Evolutionary conservation across 306 rosid genomes (phyloP).

Genomic region (Pterocarpus santalinus): DNA sequence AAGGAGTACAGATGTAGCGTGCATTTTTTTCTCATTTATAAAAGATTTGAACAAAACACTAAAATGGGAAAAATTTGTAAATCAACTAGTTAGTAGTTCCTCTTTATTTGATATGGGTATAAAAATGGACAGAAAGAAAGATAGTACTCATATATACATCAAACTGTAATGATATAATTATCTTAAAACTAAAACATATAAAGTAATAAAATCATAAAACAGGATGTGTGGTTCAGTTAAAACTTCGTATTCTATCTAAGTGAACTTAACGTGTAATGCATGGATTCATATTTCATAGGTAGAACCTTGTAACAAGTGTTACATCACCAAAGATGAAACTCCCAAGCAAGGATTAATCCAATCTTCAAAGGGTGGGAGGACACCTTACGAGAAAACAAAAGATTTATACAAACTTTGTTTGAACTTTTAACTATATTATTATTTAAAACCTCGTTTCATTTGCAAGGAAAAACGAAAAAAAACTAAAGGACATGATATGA

Average conservation of each 20-base stretch:
- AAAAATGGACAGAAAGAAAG: background rate
- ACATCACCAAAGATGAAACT: no score
- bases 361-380: no score
- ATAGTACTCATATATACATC: background rate
- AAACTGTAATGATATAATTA: background rate
- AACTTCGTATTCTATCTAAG: background rate
- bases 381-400: no score
- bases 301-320: no score
- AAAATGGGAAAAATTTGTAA: background rate
- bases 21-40: slow-evolving; percentile 28
- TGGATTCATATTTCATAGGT: no score
- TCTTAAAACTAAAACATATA: slow-evolving; percentile 2
- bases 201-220: background rate
- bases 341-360: no score
- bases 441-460: no score
- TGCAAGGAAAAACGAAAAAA: no score
- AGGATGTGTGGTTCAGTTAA: background rate
- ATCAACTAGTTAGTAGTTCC: background rate
- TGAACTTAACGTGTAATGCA: background rate
- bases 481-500: no score
- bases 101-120: background rate
- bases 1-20: slow-evolving; percentile 7
- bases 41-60: background rate
- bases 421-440: no score
- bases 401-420: no score